Base-by-base conservation (phyloP, 345 rosid species). In the Salix dunnii region DNA sequence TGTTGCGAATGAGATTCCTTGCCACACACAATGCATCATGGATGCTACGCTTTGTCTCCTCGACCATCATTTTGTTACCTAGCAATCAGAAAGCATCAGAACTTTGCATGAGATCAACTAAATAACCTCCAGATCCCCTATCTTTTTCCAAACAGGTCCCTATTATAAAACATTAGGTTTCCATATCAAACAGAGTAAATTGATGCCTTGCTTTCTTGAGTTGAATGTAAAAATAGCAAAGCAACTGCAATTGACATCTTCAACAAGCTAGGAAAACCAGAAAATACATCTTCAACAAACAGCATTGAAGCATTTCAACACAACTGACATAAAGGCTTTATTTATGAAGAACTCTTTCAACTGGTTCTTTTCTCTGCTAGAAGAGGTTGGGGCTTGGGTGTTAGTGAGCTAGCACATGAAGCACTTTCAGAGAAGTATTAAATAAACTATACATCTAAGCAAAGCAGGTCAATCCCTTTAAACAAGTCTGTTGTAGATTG, bases 31-130 rank as follows among this genome's bases (percentile, higher is more conserved):
- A 76, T 33, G 99, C 97, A 86, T 96, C 98, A 71, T 94, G 99
- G 72, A 96, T 83, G 78, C 98, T 94, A 43, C 97, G 95, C 85
- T 96, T 96, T 11, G 99, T 94, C 88, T 96, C 99, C 78, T 96
- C 98, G 64, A 96, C 89, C 85, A 96, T 91, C 97, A 96, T 94
- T 82, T 94, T 94, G 89, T 96, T 94, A 76, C 97, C 97, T 96
- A 80, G 79, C 71, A 27, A 87, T 74, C 69, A 81, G 67, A 18
- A 76, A 55, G 72, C 68, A 77, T 42, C 69, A 79, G 7, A 20
- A 51, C 46, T 23, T 33, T 11, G 20, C 11, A 70, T 77, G 63
- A 79, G 51, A 78, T 38, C 49, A 72, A 73, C 72, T 28, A 53
- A 12, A 70, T 0, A 43, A 25, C 23, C 35, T 48, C 49, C 20